These are phyloP conservation scores for Penicillium sp. DNA, from an alignment of 2,329 filamentous ascomycete genomes.

Conservation along the genomic window DNA sequence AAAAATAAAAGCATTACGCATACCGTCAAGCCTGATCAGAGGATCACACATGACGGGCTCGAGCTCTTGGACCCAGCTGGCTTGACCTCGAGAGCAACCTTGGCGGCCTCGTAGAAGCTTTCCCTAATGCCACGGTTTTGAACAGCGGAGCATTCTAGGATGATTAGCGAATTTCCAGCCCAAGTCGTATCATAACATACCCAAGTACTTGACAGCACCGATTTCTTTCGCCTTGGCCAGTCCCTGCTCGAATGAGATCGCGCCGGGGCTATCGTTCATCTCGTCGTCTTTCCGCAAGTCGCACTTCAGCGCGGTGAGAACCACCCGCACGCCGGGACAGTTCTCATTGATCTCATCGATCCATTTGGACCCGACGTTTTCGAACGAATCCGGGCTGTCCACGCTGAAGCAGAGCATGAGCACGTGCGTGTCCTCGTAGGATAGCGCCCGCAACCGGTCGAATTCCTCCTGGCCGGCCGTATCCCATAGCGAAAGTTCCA, in stretches of 20 bases:
- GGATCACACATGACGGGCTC: conserved; percentile 33
- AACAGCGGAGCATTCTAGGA: conserved; percentile 89
- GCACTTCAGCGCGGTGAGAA: conserved; percentile 93
- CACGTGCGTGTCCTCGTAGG: conserved; percentile 95
- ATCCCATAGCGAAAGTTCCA: conserved; percentile 96
- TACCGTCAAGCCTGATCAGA: conserved; percentile 15
- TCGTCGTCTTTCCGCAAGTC: conserved; percentile 79
- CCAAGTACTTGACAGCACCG: conserved; percentile 84
- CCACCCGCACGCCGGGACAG: conserved; percentile 89
- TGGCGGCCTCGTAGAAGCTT: conserved; percentile 94
- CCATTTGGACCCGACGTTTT: conserved; percentile 99
- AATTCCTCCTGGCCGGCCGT: conserved; percentile 99
- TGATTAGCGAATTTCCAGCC: not conserved
- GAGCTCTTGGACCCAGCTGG: conserved; percentile 33
- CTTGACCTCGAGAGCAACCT: conserved; percentile 68
- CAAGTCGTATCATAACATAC: conserved; percentile 39
- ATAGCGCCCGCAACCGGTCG: conserved; percentile 87
- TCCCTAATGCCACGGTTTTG: conserved; percentile 97
- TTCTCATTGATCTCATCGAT: conserved; percentile 97
- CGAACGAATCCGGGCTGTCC: conserved; percentile 90
- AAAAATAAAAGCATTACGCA: conserved; percentile 5
- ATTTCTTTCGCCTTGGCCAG: conserved; percentile 87
- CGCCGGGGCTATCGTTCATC: conserved; percentile 58
- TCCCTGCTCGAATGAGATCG: conserved; percentile 84
- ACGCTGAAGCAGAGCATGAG: conserved; percentile 98